phyloP scores from a whole-genome alignment of 768 basidiomycete species.

The Lactarius psammicola region DNA sequence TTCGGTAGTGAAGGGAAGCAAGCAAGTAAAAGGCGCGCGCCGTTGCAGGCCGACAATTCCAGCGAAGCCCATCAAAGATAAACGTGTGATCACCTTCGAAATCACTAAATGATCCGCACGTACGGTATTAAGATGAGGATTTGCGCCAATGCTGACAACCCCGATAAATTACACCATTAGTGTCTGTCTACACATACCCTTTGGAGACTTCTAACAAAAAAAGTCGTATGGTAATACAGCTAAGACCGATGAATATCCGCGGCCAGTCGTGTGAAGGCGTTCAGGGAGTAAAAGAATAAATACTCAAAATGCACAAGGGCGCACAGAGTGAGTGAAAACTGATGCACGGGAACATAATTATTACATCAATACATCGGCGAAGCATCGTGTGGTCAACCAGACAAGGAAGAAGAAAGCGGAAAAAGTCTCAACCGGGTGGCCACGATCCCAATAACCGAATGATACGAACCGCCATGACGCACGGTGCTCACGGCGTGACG shows the following conservation, averaged over 20 bases:
- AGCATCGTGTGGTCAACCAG: slow-evolving; percentile 4
- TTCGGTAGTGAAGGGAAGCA: slow-evolving; percentile 9
- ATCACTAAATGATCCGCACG: slow-evolving; percentile 22
- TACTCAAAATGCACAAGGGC: slow-evolving; percentile 18
- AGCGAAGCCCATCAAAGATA: slow-evolving; percentile 23
- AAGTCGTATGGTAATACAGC: slow-evolving; percentile 27
- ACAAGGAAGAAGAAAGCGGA: neutral
- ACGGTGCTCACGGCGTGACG: slow-evolving; percentile 25
- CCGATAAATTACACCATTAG: slow-evolving; percentile 28
- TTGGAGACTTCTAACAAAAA: slow-evolving; percentile 26
- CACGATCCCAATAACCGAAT: neutral
- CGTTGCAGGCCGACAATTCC: neutral
- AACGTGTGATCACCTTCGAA: slow-evolving; percentile 1
- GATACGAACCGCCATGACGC: neutral
- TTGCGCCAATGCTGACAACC: slow-evolving; percentile 25
- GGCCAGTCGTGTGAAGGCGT: slow-evolving; percentile 18
- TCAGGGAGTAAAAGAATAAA: slow-evolving; percentile 21
- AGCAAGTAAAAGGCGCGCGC: neutral
- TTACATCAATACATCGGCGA: slow-evolving; percentile 27
- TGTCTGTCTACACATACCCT: slow-evolving; percentile 25
- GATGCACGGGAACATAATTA: slow-evolving; percentile 22
- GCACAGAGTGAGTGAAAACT: neutral
- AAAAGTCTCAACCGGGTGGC: neutral
- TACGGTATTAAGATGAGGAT: slow-evolving; percentile 17
- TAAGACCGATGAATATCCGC: slow-evolving; percentile 20